Conservation (phyloP, 305 asterid genomes). For the Fraxinus ornus region DNA sequence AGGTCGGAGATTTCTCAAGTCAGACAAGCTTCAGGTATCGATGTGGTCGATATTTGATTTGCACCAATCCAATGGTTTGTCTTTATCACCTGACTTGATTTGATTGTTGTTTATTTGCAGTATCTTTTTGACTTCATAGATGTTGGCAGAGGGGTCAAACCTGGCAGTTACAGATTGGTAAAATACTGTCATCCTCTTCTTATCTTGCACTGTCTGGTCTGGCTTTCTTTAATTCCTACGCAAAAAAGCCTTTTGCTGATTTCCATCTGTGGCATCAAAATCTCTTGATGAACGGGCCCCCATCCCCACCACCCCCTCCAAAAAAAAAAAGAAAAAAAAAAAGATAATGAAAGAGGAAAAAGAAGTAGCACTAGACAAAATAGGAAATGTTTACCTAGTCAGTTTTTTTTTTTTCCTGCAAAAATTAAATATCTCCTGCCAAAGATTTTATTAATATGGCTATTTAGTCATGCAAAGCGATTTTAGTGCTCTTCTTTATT, state of each 20-base stretch:
- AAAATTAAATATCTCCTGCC: neutral
- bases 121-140: constrained; percentile 84
- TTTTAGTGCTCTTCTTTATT: neutral
- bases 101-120: constrained; percentile 40
- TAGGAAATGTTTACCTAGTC: neutral
- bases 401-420: neutral
- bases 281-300: neutral
- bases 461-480: neutral
- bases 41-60: neutral
- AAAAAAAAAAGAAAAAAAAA: neutral
- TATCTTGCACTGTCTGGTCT: neutral
- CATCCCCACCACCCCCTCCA: neutral
- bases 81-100: constrained; percentile 18
- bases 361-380: neutral
- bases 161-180: constrained; percentile 96
- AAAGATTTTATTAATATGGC: no score
- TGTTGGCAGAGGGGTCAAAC: constrained; percentile 71
- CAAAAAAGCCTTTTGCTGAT: neutral
- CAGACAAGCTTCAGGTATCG: constrained; percentile 86
- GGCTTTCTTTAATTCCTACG: neutral
- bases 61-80: neutral
- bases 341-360: neutral
- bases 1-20: constrained; percentile 88
- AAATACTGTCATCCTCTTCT: constrained; percentile 4
- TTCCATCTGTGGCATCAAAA: neutral